Evolutionary conservation across 2,329 filamentous ascomycete genomes (phyloP).

Genomic region (Aspergillus novoparasiticus): DNA sequence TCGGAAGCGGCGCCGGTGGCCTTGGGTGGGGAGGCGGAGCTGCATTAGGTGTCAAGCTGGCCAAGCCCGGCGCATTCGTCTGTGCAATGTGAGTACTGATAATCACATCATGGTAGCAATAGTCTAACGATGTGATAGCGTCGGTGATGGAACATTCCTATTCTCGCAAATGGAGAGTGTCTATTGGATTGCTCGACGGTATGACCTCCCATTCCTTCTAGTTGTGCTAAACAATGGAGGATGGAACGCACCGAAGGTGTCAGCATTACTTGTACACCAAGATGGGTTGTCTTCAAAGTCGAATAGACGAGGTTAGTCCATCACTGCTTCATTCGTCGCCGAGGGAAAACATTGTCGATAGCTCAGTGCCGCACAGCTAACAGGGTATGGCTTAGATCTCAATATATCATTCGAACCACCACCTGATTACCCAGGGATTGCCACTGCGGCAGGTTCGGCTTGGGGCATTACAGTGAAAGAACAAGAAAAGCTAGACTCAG

Average conservation of each 20-base stretch:
- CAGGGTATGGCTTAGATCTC: neutral
- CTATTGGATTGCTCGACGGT: neutral
- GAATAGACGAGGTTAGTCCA: neutral
- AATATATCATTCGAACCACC: neutral
- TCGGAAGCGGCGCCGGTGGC: conserved; percentile 69
- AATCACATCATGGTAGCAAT: neutral
- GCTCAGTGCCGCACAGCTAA: neutral
- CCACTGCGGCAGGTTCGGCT: neutral
- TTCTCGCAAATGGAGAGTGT: neutral
- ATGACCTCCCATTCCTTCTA: neutral
- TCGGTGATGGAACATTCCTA: neutral
- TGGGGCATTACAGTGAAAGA: neutral
- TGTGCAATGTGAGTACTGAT: neutral
- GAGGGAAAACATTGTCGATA: neutral
- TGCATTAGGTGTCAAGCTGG: conserved; percentile 73
- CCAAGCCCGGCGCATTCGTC: conserved; percentile 30
- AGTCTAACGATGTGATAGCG: neutral
- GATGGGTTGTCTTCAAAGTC: neutral
- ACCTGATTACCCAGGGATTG: neutral
- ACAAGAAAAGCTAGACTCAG: neutral
- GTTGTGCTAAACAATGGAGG: neutral
- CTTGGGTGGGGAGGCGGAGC: conserved; percentile 80
- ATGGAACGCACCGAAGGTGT: neutral
- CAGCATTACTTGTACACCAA: neutral
- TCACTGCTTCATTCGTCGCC: neutral